A percentile compares a stretch with the other conserved stretches of the same genome.
Conservation (phyloP, 305 asterid genomes). For the Fraxinus sp. region DNA sequence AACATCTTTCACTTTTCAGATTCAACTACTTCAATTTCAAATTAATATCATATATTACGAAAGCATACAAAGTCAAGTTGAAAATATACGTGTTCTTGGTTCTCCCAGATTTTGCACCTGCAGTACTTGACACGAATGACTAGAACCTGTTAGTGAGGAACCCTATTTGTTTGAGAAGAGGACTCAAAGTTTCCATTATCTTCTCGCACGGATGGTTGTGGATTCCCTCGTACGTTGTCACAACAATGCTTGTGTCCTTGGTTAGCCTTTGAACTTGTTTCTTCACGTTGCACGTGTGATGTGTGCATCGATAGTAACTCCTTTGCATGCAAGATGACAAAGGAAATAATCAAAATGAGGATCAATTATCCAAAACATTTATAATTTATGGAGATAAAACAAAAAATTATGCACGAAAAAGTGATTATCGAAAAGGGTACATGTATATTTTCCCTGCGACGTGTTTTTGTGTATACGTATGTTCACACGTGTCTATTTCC, state of each 20-base stretch:
- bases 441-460: too few species aligned
- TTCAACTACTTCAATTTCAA: background rate
- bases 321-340: conserved; percentile 18
- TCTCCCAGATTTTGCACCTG: background rate
- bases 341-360: background rate
- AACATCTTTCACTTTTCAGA: background rate
- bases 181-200: conserved; percentile 80
- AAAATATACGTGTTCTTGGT: background rate
- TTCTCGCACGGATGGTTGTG: conserved; percentile 89
- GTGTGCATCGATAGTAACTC: conserved; percentile 88
- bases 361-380: background rate
- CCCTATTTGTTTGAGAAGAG: conserved; percentile 82
- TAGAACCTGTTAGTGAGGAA: conserved; percentile 33
- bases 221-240: conserved; percentile 79
- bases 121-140: background rate
- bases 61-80: background rate
- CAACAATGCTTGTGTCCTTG: conserved; percentile 63
- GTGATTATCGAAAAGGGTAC: background rate
- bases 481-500: background rate
- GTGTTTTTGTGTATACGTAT: background rate
- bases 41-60: background rate
- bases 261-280: conserved; percentile 77
- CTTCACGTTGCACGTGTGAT: conserved; percentile 88
- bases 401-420: background rate
- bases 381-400: too few species aligned